Evolutionary conservation across 257 asterid genomes (phyloP).

Genomic region (Primulina eburnea): DNA sequence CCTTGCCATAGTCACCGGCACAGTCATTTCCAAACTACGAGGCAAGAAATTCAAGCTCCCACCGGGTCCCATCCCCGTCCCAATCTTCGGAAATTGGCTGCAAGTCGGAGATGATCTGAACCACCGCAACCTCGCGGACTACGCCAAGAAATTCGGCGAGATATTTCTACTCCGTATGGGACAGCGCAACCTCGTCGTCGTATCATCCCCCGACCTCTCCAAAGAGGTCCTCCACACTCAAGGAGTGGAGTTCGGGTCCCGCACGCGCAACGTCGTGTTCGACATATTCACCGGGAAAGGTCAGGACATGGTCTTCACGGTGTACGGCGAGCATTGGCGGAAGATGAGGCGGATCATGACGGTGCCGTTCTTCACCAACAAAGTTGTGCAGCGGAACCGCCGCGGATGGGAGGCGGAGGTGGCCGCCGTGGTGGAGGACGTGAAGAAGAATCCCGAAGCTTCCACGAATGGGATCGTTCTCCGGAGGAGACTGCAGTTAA

Average conservation of each 20-base stretch:
- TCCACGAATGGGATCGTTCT: constrained; percentile 73
- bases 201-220: constrained; percentile 80
- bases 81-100: constrained; percentile 88
- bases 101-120: constrained; percentile 83
- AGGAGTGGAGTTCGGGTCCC: constrained; percentile 89
- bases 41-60: constrained; percentile 71
- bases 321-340: constrained; percentile 96
- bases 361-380: constrained; percentile 87
- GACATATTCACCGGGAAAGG: constrained; percentile 90
- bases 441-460: constrained; percentile 65
- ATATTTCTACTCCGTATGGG: constrained; percentile 79
- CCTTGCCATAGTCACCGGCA: constrained; percentile 57
- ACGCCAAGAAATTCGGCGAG: constrained; percentile 73
- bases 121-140: constrained; percentile 69
- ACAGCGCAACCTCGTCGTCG: constrained; percentile 76
- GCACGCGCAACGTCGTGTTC: constrained; percentile 80
- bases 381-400: constrained; percentile 78
- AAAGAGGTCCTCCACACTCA: constrained; percentile 88
- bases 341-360: constrained; percentile 96
- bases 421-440: constrained; percentile 74
- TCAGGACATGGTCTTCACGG: constrained; percentile 94
- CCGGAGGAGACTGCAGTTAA: constrained; percentile 71
- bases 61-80: constrained; percentile 82
- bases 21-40: constrained; percentile 58
- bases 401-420: constrained; percentile 82